These are phyloP conservation scores for Talaromyces amestolkiae DNA, from an alignment of 2,329 filamentous ascomycete genomes.

Conservation along the genomic window DNA sequence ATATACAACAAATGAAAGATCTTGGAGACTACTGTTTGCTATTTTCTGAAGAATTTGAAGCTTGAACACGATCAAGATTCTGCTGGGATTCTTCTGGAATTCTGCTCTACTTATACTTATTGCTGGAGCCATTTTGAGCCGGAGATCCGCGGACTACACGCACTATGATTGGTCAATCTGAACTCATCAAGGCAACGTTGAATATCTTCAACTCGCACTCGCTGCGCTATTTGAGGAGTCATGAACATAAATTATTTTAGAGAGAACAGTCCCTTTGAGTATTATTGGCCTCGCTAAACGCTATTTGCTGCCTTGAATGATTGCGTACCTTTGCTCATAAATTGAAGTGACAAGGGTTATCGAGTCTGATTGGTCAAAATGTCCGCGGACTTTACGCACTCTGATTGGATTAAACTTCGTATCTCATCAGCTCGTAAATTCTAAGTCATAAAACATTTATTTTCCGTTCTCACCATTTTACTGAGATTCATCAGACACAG, in stretches of 20 bases:
- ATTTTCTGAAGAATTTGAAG: background rate
- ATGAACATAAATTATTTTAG: background rate
- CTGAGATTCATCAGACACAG: too few relatives aligned
- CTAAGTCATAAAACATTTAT: background rate
- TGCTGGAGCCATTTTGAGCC: background rate
- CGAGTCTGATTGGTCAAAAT: background rate
- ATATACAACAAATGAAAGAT: background rate
- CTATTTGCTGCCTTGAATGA: too few relatives aligned
- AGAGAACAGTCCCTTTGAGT: too few relatives aligned
- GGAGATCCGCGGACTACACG: slow-evolving; percentile 5
- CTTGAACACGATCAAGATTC: background rate
- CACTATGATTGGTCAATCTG: slow-evolving; percentile 4
- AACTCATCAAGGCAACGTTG: background rate
- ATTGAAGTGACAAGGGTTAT: background rate
- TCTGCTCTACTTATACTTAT: background rate
- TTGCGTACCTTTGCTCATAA: background rate
- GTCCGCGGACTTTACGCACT: slow-evolving; percentile 5
- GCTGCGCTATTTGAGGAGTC: too few relatives aligned
- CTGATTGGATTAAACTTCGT: background rate
- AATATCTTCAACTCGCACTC: background rate
- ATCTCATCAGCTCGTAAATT: background rate
- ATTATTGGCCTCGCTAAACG: too few relatives aligned
- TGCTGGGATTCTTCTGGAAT: background rate
- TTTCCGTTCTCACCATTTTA: background rate
- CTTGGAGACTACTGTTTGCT: background rate